Percentiles rank a stretch among this genome's conserved stretches.
These are phyloP conservation scores for Cyberlindnera lachancei DNA, from an alignment of 805 yeast genomes.

Conservation along the genomic window DNA sequence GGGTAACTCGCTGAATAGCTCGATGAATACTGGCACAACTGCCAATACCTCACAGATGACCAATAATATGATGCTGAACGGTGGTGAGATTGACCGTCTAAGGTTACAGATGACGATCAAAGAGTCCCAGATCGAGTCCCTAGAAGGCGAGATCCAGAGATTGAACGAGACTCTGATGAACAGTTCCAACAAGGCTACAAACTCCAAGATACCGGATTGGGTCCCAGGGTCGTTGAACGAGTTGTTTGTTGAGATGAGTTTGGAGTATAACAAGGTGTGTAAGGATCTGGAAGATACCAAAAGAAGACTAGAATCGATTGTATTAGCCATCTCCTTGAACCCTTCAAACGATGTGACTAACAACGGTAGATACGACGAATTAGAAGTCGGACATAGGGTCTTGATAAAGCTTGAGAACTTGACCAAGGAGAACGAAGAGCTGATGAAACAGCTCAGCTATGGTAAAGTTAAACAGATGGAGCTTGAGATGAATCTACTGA, in stretches of 20 bases:
- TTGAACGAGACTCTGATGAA: constrained; percentile 21
- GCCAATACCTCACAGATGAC: not conserved
- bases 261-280: constrained; percentile 37
- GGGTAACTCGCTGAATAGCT: constrained; percentile 1
- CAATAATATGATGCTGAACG: constrained; percentile 3
- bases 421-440: constrained; percentile 60
- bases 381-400: constrained; percentile 69
- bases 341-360: constrained; percentile 40
- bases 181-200: constrained; percentile 1
- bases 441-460: constrained; percentile 63
- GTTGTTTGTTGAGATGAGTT: constrained; percentile 41
- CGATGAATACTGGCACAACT: not conserved
- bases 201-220: constrained; percentile 18
- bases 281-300: constrained; percentile 57
- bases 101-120: constrained; percentile 48
- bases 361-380: constrained; percentile 61
- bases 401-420: constrained; percentile 52
- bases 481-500: constrained; percentile 57
- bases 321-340: constrained; percentile 46
- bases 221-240: constrained; percentile 39
- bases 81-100: constrained; percentile 29
- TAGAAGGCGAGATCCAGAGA: constrained; percentile 37
- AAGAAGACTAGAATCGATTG: constrained; percentile 51
- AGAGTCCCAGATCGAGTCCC: constrained; percentile 39
- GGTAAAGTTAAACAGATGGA: constrained; percentile 70